Evolutionary conservation across 129 eudicot species (phyloP), one percentile per base, ranked within the genome.

Genomic region (Chrysanthemum seticuspe): DNA sequence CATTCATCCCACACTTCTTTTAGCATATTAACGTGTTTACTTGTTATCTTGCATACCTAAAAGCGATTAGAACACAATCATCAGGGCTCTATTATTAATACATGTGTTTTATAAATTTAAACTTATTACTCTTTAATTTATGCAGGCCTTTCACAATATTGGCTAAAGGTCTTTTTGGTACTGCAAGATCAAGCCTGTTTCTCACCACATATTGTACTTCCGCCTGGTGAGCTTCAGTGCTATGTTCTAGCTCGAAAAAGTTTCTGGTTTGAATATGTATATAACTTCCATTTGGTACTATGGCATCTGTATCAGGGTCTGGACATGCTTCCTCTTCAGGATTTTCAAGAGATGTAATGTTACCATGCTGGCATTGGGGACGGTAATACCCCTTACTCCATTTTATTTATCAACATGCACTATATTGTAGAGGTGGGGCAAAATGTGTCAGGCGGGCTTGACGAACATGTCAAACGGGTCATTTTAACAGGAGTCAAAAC

Each of bases 151-250:
- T 65, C 84, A 83, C 93, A 64, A 95, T 95, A 68, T 85, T 90
- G 84, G 90, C 89, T 65, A 95, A 90, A 80, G 97, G 99, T 70
- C 82, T 86, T 65, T 73, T 86, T 63, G 99, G 99, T 57, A 95
- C 97, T 57, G 97, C 97, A 81, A 88, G 99, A 79, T 95, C 99
- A 56, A 95, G 99, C 82, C 79, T 95, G 85, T 95, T 95, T 78
- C 93, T 90, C 27, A 88, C 97, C 1, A 82, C 86, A 45, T 90
- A 95, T 34, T 88, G 97, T 78, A 80, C 97, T 64, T 95, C 99
- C 68, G 96, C 99, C 59, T 90, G 99, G 99, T 95, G 79, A 87
- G 96, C 63, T 73, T 78, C 68, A 48, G 49, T 64, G 36, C 11
- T 65, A 44, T 45, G 21, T 12, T 49, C 18, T n/a, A 73, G 68